Base-by-base conservation (phyloP, 2,329 filamentous ascomycete genomes). In the Fusarium sp. region DNA sequence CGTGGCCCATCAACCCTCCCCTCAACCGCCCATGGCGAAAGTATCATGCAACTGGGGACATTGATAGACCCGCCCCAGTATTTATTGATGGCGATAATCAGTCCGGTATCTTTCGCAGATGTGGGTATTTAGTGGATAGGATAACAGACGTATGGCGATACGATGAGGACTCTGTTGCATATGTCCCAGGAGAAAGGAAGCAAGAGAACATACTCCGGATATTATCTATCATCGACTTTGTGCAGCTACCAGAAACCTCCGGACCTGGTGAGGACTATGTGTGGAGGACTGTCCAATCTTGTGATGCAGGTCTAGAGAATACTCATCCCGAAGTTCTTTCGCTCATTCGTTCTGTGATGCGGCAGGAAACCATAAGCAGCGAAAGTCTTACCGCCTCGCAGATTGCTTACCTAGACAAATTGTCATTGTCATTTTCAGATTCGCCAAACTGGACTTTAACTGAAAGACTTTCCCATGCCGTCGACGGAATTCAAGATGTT, bases 81-180 rank as follows among this genome's bases (percentile, higher is more conserved):
- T n/a, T 20, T 18, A 10, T 34, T 7, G 30, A 20, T 15, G 28
- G 24, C 5, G 32, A 56, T 10, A 28, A 55, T 22, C 18, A 18
- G 14, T 10, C 42, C 12, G 38, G 57, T 14, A n/a, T 70, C 11
- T 58, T 72, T 30, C 20, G 28, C 20, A 54, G 58, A 11, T 32
- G 30, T 30, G 62, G 67, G 2, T 70, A 32, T 28, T 22, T 7
- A 3, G 62, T 64, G 20, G 67, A 67, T 17, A 10, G 44, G 3
- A 36, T 70, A 17, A 72, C 42, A 6, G 59, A 64, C 3, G 67
- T 67, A 28, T 56, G 70, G 55, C 26, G 57, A n/a, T 24, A 47
- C n/a, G n/a, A n/a, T n/a, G n/a, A n/a, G n/a, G n/a, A n/a, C n/a
- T n/a, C n/a, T n/a, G n/a, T n/a, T n/a, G n/a, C n/a, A n/a, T n/a